phyloP scores from a whole-genome alignment of 106 monocot species.

The Allium sativum region DNA sequence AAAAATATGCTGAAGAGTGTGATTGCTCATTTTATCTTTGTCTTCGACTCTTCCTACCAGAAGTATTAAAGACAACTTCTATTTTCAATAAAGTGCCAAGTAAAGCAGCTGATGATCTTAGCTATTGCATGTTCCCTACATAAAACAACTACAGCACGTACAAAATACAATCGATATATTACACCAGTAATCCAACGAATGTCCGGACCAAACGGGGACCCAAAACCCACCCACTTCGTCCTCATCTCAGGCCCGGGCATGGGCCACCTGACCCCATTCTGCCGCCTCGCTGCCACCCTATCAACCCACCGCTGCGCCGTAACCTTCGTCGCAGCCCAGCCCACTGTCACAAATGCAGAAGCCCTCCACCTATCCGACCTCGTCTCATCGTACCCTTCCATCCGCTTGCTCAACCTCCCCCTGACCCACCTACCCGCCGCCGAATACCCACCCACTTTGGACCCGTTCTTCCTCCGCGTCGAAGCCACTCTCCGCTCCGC shows the following conservation, averaged over 20 bases:
- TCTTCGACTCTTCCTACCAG: no score
- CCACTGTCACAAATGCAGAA: constrained; percentile 43
- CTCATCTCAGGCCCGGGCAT: constrained; percentile 50
- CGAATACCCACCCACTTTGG: constrained; percentile 8
- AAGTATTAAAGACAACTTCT: no score
- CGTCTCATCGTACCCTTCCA: constrained; percentile 27
- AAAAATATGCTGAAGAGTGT: no score
- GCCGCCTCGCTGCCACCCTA: constrained; percentile 32
- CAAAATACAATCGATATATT: no score
- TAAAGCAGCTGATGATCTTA: no score
- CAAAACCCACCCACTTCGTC: constrained; percentile 13
- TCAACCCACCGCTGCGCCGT: constrained; percentile 17
- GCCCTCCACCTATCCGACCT: constrained; percentile 21
- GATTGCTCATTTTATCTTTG: no score
- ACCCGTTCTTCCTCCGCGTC: constrained; percentile 49
- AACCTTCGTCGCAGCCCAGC: constrained; percentile 21
- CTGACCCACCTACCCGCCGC: constrained; percentile 14
- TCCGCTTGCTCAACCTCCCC: constrained; percentile 24
- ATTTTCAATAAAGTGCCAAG: no score
- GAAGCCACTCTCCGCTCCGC: constrained; percentile 32
- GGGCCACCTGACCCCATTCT: constrained; percentile 50
- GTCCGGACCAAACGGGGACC: no score
- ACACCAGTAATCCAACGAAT: no score
- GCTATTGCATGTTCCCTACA: no score
- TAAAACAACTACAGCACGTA: no score